Percentiles rank a stretch among this genome's conserved stretches.
phyloP scores from a whole-genome alignment of 352 stramenopile genomes.

The Pythium rhizo-oryzae region DNA sequence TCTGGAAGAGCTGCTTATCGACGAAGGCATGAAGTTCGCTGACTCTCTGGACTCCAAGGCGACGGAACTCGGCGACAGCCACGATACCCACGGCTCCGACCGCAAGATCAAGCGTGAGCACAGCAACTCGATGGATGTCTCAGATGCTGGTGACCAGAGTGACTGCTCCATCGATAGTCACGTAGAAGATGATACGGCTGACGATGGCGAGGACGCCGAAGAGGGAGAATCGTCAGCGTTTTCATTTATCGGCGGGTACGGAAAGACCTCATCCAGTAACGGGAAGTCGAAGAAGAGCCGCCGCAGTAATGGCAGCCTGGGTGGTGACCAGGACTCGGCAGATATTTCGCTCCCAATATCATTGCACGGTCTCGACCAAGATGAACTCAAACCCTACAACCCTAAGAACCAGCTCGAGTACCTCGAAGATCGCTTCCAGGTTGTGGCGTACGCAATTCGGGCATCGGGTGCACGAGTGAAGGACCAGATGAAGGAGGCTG shows the following conservation, averaged over 20 bases:
- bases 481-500: constrained; percentile 90
- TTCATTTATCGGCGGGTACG: constrained; percentile 76
- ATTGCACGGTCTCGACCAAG: constrained; percentile 19
- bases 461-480: constrained; percentile 84
- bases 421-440: constrained; percentile 87
- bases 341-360: neutral
- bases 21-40: constrained; percentile 67
- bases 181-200: neutral
- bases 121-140: constrained; percentile 9
- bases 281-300: constrained; percentile 34
- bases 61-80: neutral
- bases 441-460: constrained; percentile 87
- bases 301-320: constrained; percentile 15
- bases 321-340: neutral
- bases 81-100: neutral
- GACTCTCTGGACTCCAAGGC: constrained; percentile 56
- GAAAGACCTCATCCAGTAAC: constrained; percentile 27
- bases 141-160: constrained; percentile 3
- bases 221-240: constrained; percentile 51
- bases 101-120: constrained; percentile 6
- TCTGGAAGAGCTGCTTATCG: constrained; percentile 74
- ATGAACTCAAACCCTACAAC: constrained; percentile 83
- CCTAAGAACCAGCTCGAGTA: constrained; percentile 87
- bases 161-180: constrained; percentile 16
- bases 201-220: constrained; percentile 8